Evolutionary conservation across 2,329 filamentous ascomycete species (phyloP), one percentile per base, ranked within the genome.

Genomic region (Beauveria australis): DNA sequence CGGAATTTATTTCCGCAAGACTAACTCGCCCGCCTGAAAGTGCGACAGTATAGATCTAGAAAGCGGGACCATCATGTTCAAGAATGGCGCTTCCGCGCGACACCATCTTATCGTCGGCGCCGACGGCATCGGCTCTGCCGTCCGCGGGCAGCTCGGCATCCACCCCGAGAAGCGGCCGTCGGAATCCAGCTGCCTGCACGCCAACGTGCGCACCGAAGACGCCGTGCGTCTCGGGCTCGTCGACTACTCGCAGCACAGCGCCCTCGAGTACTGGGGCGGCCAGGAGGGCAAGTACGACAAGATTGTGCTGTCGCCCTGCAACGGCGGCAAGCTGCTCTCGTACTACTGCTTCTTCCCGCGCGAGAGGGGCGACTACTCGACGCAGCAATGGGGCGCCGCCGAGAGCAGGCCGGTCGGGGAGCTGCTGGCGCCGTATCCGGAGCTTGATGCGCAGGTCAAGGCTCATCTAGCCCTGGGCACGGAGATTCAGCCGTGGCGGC

Each of bases 231-330:
- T 82, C 1, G 86, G 86, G 2, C 78, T 89, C 0, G 78, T 84
- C 37, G 83, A 89, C 68, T 88, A 87, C 71, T 84, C 83, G 0
- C 67, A 78, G 40, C 70, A 89, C 72, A 75, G 70, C 28, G 86
- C 85, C 0, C 75, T 89, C 0, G 84, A 89, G 70, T 89, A 88
- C 75, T 89, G 86, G 86, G 87, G 87, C 28, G 87, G 87, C 1
- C 80, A 84, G 57, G 81, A 85, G 59, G 75, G 73, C 60, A 84
- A 82, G 67, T 83, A 77, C 77, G 82, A 88, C 71, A 89, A 89
- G 77, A 89, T 89, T 61, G 86, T 89, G 5, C 75, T 89, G 2
- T 88, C 85, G 0, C 85, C 86, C 5, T 89, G 87, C 73, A 86
- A 88, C 67, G 81, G 80, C 24, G 85, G 86, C 58, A 81, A 81